Percentiles rank a stretch among this genome's conserved stretches.
Conservation (phyloP, 805 yeast genomes). For the Dipodascus geniculatus region DNA sequence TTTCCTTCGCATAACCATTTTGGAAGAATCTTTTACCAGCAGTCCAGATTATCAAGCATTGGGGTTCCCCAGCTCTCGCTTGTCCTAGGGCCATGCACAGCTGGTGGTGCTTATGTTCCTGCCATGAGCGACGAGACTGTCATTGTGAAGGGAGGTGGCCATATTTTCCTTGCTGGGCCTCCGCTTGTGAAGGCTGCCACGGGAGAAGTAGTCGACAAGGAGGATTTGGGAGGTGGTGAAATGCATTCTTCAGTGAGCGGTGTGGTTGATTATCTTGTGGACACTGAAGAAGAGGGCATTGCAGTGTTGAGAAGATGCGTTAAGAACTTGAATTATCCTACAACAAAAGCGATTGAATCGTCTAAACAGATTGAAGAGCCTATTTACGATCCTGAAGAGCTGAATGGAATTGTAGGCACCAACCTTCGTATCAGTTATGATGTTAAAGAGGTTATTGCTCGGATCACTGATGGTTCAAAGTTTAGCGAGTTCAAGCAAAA, state of each 20-base stretch:
- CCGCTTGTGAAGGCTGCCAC: constrained; percentile 26
- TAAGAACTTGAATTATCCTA: constrained; percentile 13
- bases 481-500: constrained; percentile 22
- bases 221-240: constrained; percentile 24
- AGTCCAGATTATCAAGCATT: constrained; percentile 21
- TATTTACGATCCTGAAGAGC: constrained; percentile 19
- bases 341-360: constrained; percentile 5
- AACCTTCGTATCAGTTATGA: constrained; percentile 21
- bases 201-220: constrained; percentile 23
- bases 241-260: constrained; percentile 24
- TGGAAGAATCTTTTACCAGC: constrained; percentile 24
- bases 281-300: constrained; percentile 23
- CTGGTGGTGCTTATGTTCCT: constrained; percentile 27
- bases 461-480: constrained; percentile 23
- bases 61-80: constrained; percentile 24
- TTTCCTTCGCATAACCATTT: constrained; percentile 25
- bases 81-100: constrained; percentile 25
- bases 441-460: constrained; percentile 24
- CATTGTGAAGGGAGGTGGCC: constrained; percentile 23
- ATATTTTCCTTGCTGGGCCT: constrained; percentile 25
- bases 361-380: constrained; percentile 16
- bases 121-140: constrained; percentile 26
- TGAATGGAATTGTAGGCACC: constrained; percentile 22
- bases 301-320: constrained; percentile 20
- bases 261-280: constrained; percentile 22